phyloP scores from a whole-genome alignment of 176 grass and related monocot species.

The Oryza rufipogon region DNA sequence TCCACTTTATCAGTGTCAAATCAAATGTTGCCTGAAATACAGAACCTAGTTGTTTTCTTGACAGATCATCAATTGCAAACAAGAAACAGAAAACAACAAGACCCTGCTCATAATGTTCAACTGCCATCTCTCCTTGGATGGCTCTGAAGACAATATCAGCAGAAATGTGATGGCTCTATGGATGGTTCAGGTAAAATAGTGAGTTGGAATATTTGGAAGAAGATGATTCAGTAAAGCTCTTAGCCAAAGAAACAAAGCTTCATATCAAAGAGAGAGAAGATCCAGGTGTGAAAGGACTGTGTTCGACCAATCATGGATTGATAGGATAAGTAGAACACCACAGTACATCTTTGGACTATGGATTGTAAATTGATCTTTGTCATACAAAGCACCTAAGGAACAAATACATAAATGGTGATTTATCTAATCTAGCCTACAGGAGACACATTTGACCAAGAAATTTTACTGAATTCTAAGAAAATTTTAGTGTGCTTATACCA shows the following conservation, averaged over 20 bases:
- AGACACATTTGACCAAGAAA: background rate
- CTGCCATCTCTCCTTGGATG: background rate
- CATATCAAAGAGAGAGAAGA: background rate
- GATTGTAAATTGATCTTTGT: background rate
- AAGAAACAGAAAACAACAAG: background rate
- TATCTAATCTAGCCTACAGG: background rate
- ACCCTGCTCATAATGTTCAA: background rate
- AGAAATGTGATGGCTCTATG: background rate
- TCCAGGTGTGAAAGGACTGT: background rate
- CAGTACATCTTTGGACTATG: background rate
- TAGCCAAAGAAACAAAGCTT: constrained; percentile 14
- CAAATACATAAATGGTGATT: background rate
- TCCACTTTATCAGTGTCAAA: background rate
- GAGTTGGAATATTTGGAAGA: constrained; percentile 1
- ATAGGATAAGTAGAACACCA: background rate
- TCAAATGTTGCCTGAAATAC: background rate
- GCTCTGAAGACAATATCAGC: constrained; percentile 5
- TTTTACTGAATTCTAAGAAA: constrained; percentile 2
- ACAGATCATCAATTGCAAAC: background rate
- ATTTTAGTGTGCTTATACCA: background rate
- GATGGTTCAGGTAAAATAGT: background rate
- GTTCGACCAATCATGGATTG: constrained; percentile 7
- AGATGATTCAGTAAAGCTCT: constrained; percentile 11
- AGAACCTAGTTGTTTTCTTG: background rate
- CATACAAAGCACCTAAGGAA: background rate